Conservation (phyloP, 2,329 filamentous ascomycete genomes). For the Teratosphaeria epicoccoides region DNA sequence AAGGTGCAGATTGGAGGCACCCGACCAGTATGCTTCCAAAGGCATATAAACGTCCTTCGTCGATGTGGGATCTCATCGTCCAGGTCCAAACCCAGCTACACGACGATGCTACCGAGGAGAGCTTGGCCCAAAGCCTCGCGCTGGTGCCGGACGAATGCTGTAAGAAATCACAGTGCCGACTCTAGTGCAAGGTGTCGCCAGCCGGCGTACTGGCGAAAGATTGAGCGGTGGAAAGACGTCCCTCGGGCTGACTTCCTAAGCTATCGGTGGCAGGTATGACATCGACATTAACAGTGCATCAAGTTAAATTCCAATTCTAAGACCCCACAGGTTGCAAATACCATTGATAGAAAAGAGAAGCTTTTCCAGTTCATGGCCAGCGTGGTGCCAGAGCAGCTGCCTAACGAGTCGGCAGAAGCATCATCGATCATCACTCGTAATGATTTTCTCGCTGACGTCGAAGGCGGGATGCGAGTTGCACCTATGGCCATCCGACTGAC, state of each 20-base stretch:
- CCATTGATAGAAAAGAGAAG: slow-evolving; percentile 38
- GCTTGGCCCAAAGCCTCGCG: not conserved
- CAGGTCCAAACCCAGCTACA: not conserved
- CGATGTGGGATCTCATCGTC: not conserved
- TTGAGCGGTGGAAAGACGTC: slow-evolving; percentile 42
- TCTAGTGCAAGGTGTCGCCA: not conserved
- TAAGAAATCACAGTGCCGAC: not conserved
- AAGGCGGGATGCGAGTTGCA: slow-evolving; percentile 41
- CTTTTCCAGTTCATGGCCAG: slow-evolving; percentile 40
- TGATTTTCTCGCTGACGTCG: slow-evolving; percentile 46
- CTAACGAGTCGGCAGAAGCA: slow-evolving; percentile 21
- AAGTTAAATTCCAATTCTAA: slow-evolving; percentile 1
- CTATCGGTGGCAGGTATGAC: slow-evolving; percentile 46
- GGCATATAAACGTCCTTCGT: not conserved
- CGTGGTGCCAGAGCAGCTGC: slow-evolving; percentile 43
- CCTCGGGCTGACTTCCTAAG: slow-evolving; percentile 40
- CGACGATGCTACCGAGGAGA: not conserved
- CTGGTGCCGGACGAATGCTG: not conserved
- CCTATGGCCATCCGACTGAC: slow-evolving; percentile 53
- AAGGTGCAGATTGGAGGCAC: not conserved
- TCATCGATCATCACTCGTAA: slow-evolving; percentile 36
- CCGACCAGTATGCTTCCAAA: not conserved
- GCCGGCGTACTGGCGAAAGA: slow-evolving; percentile 40
- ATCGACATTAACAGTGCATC: not conserved
- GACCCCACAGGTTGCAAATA: slow-evolving; percentile 35